Evolutionary conservation across 2,329 filamentous ascomycete species (phyloP).

Genomic region (Diaporthe nobilis): DNA sequence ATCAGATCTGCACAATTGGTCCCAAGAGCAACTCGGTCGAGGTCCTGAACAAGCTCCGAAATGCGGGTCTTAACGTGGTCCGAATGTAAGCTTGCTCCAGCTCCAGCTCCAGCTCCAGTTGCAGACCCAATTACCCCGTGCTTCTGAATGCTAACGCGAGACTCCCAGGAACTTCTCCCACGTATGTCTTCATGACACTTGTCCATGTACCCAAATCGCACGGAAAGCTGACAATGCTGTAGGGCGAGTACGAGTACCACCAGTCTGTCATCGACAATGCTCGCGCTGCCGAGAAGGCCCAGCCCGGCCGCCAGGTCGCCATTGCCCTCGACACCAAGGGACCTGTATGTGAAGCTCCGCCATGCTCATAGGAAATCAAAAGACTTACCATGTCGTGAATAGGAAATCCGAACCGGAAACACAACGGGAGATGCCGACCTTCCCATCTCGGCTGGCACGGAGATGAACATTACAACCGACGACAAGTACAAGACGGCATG

Average conservation of each 20-base stretch:
- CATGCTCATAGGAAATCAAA: background rate
- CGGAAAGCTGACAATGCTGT: conserved; percentile 52
- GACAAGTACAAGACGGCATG: conserved; percentile 88
- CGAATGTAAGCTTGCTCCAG: conserved; percentile 81
- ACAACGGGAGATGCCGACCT: conserved; percentile 79
- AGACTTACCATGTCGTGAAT: conserved; percentile 25
- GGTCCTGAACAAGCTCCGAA: conserved; percentile 95
- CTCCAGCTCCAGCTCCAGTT: background rate
- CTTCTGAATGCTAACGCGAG: conserved; percentile 18
- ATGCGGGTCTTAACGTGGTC: conserved; percentile 94
- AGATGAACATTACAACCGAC: conserved; percentile 97
- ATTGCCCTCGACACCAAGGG: conserved; percentile 89
- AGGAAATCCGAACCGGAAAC: conserved; percentile 65
- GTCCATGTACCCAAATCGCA: background rate
- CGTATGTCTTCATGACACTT: conserved; percentile 37
- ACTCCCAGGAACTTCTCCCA: conserved; percentile 42
- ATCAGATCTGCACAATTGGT: conserved; percentile 91
- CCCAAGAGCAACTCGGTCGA: conserved; percentile 99
- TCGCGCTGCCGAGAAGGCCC: conserved; percentile 83
- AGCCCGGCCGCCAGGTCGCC: conserved; percentile 88
- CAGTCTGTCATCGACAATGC: conserved; percentile 98
- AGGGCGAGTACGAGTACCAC: conserved; percentile 90
- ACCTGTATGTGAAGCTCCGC: conserved; percentile 53
- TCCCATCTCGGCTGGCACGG: conserved; percentile 84
- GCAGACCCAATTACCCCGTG: background rate